Evolutionary conservation across 495 filamentous ascomycete genomes (phyloP).

Genomic region (Aspergillus nidulans): DNA sequence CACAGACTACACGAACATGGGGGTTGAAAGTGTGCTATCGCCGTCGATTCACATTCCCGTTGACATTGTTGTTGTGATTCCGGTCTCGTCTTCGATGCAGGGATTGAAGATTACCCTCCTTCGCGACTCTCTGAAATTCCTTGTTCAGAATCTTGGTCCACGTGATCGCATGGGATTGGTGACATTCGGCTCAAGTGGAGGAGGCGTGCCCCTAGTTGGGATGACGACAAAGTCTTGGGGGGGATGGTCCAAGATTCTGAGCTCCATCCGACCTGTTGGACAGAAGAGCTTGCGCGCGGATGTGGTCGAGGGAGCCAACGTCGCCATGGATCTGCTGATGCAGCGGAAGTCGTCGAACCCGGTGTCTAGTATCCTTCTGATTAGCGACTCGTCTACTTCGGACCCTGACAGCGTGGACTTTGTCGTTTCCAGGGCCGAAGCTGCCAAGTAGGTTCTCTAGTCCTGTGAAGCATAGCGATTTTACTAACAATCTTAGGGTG

Average conservation of each 20-base stretch:
- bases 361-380: conserved; percentile 91
- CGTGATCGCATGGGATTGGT: conserved; percentile 95
- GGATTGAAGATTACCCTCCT: conserved; percentile 95
- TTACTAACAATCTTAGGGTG: conserved; percentile 56
- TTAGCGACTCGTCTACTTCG: conserved; percentile 98
- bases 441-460: conserved; percentile 71
- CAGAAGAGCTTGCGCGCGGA: conserved; percentile 96
- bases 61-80: conserved; percentile 95
- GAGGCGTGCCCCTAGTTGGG: conserved; percentile 91
- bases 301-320: conserved; percentile 96
- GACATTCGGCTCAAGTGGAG: conserved; percentile 92
- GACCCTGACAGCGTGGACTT: conserved; percentile 97
- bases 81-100: conserved; percentile 98
- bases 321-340: conserved; percentile 99
- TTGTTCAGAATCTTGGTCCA: conserved; percentile 88
- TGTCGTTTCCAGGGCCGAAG: conserved; percentile 95
- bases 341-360: conserved; percentile 95
- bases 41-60: conserved; percentile 82
- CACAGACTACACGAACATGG: conserved; percentile 63
- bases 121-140: conserved; percentile 88
- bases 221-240: conserved; percentile 94
- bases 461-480: not conserved
- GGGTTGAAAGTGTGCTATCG: conserved; percentile 47
- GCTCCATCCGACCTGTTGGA: conserved; percentile 86
- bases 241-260: conserved; percentile 84